Conservation (phyloP, 805 yeast species). For the Wickerhamiella australiensis region DNA sequence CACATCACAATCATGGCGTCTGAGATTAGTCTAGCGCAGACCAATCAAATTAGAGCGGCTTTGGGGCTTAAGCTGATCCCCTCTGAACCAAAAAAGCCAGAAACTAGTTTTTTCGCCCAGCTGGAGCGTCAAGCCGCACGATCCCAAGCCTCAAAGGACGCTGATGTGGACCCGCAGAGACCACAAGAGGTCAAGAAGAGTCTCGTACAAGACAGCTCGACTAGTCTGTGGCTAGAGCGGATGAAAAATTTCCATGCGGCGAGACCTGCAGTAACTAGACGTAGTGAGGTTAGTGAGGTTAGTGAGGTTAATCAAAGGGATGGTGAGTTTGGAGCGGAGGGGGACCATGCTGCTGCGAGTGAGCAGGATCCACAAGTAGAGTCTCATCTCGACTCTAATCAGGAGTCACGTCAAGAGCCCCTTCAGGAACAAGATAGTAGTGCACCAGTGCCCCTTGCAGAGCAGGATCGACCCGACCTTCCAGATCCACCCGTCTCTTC, state of each 20-base stretch:
- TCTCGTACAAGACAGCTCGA: background rate
- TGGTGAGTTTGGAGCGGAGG: too few relatives aligned
- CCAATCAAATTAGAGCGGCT: constrained; percentile 10
- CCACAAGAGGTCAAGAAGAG: background rate
- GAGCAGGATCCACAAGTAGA: background rate
- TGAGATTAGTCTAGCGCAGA: constrained; percentile 10
- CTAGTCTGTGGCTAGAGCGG: background rate
- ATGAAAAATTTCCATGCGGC: background rate
- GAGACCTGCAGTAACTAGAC: background rate
- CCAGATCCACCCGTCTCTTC: too few relatives aligned
- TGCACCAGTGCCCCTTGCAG: too few relatives aligned
- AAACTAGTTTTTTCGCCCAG: too few relatives aligned
- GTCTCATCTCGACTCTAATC: too few relatives aligned
- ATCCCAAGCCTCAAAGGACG: background rate
- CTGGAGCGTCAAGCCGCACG: background rate
- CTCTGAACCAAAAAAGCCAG: background rate
- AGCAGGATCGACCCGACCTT: too few relatives aligned
- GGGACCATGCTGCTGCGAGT: background rate
- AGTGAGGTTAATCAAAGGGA: too few relatives aligned
- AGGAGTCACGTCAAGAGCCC: too few relatives aligned
- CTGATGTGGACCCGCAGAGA: background rate
- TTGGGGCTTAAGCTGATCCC: constrained; percentile 11
- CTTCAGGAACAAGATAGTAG: too few relatives aligned
- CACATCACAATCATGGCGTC: constrained; percentile 6
- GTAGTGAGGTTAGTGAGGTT: background rate